phyloP scores from a whole-genome alignment of 257 asterid genomes.

The Nyctanthes arbortristis region DNA sequence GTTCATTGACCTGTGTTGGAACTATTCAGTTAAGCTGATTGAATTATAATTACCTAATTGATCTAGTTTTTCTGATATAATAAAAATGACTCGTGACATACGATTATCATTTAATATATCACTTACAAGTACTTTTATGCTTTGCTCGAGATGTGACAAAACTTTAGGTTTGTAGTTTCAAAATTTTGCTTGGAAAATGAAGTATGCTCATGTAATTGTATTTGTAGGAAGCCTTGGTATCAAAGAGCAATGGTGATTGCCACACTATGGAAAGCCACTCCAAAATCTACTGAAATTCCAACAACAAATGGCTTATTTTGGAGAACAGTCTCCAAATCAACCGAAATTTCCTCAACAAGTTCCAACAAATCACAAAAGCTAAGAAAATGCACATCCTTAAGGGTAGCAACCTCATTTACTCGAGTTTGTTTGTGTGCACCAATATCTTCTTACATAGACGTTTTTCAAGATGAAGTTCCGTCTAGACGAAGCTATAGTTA shows the following conservation, averaged over 20 bases:
- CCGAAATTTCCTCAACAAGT: conserved; percentile 32
- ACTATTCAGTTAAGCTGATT: too few relatives aligned
- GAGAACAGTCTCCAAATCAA: conserved; percentile 54
- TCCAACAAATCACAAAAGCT: conserved; percentile 43
- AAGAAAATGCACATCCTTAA: conserved; percentile 72
- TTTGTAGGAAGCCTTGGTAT: conserved; percentile 80
- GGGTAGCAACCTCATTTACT: conserved; percentile 68
- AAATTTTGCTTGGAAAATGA: background rate
- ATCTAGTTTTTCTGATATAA: too few relatives aligned
- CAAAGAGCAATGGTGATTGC: conserved; percentile 86
- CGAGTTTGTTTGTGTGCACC: conserved; percentile 84
- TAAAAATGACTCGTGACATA: too few relatives aligned
- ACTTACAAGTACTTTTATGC: background rate
- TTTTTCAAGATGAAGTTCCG: conserved; percentile 67
- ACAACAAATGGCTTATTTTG: conserved; percentile 43
- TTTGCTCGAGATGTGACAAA: background rate
- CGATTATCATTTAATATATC: too few relatives aligned
- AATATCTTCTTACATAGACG: conserved; percentile 72
- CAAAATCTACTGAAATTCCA: conserved; percentile 49
- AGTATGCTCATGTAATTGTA: background rate
- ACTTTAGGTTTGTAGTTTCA: background rate
- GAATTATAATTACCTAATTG: too few relatives aligned
- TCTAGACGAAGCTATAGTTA: conserved; percentile 78
- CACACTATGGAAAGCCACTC: conserved; percentile 56
- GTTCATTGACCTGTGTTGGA: too few relatives aligned